Percentiles rank a stretch among this genome's conserved stretches.
These are phyloP conservation scores for Lupinus albus DNA, from an alignment of 306 rosid genomes.

Conservation along the genomic window DNA sequence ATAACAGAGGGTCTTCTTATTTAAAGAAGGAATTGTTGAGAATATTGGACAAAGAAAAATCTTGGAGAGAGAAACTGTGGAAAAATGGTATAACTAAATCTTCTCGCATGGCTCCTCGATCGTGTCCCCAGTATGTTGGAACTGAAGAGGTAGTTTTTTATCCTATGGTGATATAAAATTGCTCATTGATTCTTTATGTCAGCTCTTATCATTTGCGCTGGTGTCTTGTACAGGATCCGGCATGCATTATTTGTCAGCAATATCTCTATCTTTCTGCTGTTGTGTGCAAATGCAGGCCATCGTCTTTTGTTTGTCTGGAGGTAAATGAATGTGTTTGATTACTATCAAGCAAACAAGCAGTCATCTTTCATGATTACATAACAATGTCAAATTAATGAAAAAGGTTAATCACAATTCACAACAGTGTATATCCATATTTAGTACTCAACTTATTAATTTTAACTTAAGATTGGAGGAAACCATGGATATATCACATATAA, in stretches of 20 bases:
- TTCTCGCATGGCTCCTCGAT: conserved; percentile 69
- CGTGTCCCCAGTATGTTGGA: conserved; percentile 77
- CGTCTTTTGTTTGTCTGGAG: conserved; percentile 87
- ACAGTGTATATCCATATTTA: conserved; percentile 1
- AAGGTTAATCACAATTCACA: conserved; percentile 1
- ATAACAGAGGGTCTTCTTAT: conserved; percentile 63
- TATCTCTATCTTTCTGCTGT: conserved; percentile 94
- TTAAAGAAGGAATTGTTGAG: conserved; percentile 77
- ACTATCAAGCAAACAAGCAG: conserved; percentile 6
- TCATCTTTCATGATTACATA: conserved; percentile 25
- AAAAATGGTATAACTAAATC: conserved; percentile 75
- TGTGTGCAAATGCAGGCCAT: conserved; percentile 80
- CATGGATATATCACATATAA: background rate
- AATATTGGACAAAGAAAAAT: conserved; percentile 68
- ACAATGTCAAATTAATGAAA: conserved; percentile 29
- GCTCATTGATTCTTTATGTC: conserved; percentile 33
- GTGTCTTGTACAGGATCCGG: conserved; percentile 68
- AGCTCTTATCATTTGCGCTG: conserved; percentile 37
- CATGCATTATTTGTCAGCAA: conserved; percentile 90
- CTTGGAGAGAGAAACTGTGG: conserved; percentile 91
- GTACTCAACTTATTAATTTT: conserved; percentile 9
- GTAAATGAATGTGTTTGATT: conserved; percentile 52
- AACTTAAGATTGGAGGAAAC: conserved; percentile 30
- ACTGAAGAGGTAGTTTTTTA: conserved; percentile 77
- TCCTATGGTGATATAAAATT: conserved; percentile 30